Evolutionary conservation across 306 rosid species (phyloP).

Genomic region (Dryas drummondii): DNA sequence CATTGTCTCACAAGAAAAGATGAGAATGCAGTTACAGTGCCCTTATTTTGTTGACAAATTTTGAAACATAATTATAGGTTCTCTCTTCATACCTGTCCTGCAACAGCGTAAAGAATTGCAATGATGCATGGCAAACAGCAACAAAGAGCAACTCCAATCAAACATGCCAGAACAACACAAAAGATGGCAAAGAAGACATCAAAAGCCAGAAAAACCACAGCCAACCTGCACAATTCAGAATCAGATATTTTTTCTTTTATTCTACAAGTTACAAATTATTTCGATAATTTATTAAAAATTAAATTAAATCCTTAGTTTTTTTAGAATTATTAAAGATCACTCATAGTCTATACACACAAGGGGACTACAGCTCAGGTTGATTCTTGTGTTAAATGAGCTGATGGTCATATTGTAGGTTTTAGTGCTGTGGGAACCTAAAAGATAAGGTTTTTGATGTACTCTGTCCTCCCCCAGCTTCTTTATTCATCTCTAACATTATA

Average conservation of each 20-base stretch:
- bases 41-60: constrained; percentile 4
- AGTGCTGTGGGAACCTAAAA: background rate
- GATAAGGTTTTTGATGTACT: background rate
- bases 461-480: background rate
- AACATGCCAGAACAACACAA: constrained; percentile 96
- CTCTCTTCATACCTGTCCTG: constrained; percentile 75
- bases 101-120: constrained; percentile 92
- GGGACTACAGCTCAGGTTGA: constrained; percentile 6
- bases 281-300: background rate
- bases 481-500: background rate
- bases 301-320: constrained; percentile 4
- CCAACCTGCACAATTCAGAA: constrained; percentile 73
- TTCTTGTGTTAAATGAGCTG: background rate
- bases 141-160: constrained; percentile 95
- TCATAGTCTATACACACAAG: background rate
- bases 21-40: constrained; percentile 28
- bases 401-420: background rate
- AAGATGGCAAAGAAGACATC: constrained; percentile 96
- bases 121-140: constrained; percentile 99
- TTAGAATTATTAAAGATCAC: background rate
- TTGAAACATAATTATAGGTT: constrained; percentile 13
- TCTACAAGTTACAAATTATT: background rate
- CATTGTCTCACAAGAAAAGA: constrained; percentile 28
- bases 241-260: constrained; percentile 15
- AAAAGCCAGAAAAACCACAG: constrained; percentile 93